Evolutionary conservation across 148 eudicot genomes (phyloP), one percentile per base, ranked within the genome.

Genomic region (Amaranthus palmeri): DNA sequence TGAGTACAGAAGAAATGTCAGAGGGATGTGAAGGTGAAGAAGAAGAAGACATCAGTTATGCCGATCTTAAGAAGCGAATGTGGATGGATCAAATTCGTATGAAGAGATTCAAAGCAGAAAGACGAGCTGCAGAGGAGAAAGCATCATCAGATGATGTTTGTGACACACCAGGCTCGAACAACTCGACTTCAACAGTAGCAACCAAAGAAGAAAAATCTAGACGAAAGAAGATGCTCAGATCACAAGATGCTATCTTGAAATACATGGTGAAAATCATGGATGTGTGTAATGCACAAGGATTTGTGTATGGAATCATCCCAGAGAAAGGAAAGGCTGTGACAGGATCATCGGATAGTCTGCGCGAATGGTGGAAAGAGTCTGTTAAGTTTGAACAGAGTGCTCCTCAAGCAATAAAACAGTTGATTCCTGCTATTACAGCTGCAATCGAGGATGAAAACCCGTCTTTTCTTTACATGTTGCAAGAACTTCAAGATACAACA

Each of bases 171-270:
- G 48, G 4, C n/a, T 25, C 6, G 46, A 18, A 40, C 42, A 47
- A 36, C 6, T 11, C 10, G 54, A 25, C 61, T 14, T 25, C 36
- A 52, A 59, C 72, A 41, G 65, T 46, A 18, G 52, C 68, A 45
- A 60, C 58, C 43, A 84, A 71, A 68, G 74, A 76, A 48, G 84
- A 84, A 47, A 85, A 81, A 48, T 84, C 87, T 0, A 55, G 89
- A 11, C 55, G 84, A 68, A 87, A 85, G 72, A 89, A 87, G 77
- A 87, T 87, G 88, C 77, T 82, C 8, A 76, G 88, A 54, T 81
- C 91, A 18, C 91, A 89, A 56, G 89, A 87, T 14, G 80, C 85
- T 4, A 66, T 87, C 47, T 78, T 89, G 46, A 89, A 85, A 78
- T 84, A 84, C 77, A 88, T 86, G 92, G 53, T 80, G 14, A 80